Conservation (phyloP, 1,284 basidiomycete genomes). For the Leccinum solheimii region DNA sequence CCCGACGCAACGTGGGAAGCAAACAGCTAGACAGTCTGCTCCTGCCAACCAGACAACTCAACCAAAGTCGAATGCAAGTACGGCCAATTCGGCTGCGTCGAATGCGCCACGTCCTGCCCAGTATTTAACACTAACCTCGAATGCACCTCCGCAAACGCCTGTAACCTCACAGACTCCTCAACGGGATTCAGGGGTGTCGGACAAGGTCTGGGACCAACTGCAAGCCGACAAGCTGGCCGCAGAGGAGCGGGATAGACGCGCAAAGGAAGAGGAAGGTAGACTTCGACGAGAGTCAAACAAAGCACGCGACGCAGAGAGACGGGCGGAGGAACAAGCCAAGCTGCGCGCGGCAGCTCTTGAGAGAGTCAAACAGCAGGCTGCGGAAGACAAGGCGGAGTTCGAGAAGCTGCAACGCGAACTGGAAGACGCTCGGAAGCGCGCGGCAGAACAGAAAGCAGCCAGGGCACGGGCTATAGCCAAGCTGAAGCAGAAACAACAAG, state of each 20-base stretch:
- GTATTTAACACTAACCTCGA: conserved; percentile 7
- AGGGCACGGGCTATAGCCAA: conserved; percentile 34
- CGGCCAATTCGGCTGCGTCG: not conserved
- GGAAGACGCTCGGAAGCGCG: conserved; percentile 23
- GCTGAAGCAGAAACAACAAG: conserved; percentile 36
- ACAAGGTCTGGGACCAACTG: conserved; percentile 45
- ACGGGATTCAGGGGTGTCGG: conserved; percentile 48
- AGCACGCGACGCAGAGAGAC: conserved; percentile 20
- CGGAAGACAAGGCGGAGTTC: conserved; percentile 19
- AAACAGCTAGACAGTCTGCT: not conserved
- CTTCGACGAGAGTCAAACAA: conserved; percentile 13
- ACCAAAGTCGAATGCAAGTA: not conserved
- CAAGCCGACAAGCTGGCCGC: conserved; percentile 39
- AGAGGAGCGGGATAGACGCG: conserved; percentile 22
- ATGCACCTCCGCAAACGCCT: not conserved
- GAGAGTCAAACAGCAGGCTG: conserved; percentile 18
- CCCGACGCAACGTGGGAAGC: conserved; percentile 4
- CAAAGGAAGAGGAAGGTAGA: conserved; percentile 30
- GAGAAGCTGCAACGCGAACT: conserved; percentile 27
- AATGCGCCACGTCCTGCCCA: not conserved
- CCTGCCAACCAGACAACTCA: not conserved
- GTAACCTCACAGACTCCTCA: not conserved
- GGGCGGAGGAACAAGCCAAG: conserved; percentile 15
- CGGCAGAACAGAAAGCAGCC: conserved; percentile 25
- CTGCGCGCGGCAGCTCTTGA: conserved; percentile 13